These are phyloP conservation scores for Pyrenophora tritici-repentis DNA, from an alignment of 2,329 filamentous ascomycete species.

Conservation along the genomic window DNA sequence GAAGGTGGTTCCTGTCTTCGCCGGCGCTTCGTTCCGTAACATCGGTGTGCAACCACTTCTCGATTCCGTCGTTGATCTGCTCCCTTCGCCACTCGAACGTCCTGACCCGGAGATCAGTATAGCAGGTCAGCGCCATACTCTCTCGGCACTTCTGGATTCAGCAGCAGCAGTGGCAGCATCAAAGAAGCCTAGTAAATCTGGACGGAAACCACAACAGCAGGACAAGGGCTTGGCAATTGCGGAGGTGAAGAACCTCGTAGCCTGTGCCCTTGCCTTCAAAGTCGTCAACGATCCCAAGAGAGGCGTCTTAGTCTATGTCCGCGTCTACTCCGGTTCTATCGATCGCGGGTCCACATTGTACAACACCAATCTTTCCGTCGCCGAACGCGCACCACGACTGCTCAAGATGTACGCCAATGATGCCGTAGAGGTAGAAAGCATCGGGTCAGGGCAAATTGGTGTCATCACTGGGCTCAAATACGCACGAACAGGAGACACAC, in stretches of 20 bases:
- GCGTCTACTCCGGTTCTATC: conserved; percentile 85
- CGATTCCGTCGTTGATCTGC: conserved; percentile 83
- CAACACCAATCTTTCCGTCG: conserved; percentile 82
- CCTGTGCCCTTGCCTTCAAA: conserved; percentile 81
- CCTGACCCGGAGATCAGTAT: conserved; percentile 79
- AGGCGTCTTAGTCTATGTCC: conserved; percentile 87
- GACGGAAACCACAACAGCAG: conserved; percentile 19
- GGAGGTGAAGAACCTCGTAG: conserved; percentile 66
- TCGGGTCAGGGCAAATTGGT: conserved; percentile 88
- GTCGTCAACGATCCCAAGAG: conserved; percentile 86
- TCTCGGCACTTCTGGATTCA: conserved; percentile 54
- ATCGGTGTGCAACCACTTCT: conserved; percentile 91
- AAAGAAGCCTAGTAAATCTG: conserved; percentile 11
- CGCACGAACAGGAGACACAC: conserved; percentile 90
- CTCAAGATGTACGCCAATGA: conserved; percentile 90
- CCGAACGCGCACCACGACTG: conserved; percentile 79
- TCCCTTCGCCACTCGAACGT: conserved; percentile 80
- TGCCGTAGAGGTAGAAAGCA: conserved; percentile 79
- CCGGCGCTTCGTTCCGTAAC: conserved; percentile 89
- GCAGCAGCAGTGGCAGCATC: conserved; percentile 34
- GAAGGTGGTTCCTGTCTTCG: conserved; percentile 81
- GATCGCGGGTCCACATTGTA: conserved; percentile 75
- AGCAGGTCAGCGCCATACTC: conserved; percentile 60
- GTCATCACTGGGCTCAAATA: conserved; percentile 89
- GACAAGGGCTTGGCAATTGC: conserved; percentile 21